Conservation (phyloP, 345 rosid species). For the Syzygium jambos region DNA sequence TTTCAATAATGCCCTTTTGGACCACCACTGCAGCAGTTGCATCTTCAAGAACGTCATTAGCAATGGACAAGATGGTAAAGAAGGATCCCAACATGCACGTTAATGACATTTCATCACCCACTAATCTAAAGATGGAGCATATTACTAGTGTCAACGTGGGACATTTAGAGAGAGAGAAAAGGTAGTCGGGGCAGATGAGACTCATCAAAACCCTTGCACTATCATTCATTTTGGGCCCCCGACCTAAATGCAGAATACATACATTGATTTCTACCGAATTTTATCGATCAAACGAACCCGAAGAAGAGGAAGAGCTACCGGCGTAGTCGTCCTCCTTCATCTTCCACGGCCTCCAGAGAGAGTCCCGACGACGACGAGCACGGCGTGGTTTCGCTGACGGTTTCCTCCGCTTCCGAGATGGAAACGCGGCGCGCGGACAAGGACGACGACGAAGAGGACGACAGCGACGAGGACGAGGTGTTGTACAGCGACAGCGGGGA, state of each 20-base stretch:
- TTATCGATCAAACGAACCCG: neutral
- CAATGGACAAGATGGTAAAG: neutral
- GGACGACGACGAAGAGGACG: slow-evolving; percentile 33
- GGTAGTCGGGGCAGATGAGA: neutral
- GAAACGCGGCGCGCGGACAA: slow-evolving; percentile 36
- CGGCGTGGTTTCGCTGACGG: neutral
- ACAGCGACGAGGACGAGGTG: slow-evolving; percentile 18
- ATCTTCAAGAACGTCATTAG: neutral
- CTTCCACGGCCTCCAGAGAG: neutral
- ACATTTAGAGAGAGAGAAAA: neutral
- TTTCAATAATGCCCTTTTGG: neutral
- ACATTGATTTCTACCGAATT: neutral
- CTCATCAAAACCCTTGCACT: neutral
- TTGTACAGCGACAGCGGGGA: slow-evolving; percentile 54
- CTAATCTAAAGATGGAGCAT: neutral
- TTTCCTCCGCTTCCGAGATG: slow-evolving; percentile 15
- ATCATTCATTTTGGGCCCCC: neutral
- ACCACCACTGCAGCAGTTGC: neutral
- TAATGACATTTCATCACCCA: neutral
- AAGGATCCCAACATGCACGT: neutral
- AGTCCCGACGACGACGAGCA: neutral
- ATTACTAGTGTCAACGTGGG: neutral
- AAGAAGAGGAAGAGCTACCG: neutral
- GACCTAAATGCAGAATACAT: neutral
- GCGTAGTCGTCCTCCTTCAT: neutral